Conservation (phyloP, 768 basidiomycete genomes). For the Russula lepida region DNA sequence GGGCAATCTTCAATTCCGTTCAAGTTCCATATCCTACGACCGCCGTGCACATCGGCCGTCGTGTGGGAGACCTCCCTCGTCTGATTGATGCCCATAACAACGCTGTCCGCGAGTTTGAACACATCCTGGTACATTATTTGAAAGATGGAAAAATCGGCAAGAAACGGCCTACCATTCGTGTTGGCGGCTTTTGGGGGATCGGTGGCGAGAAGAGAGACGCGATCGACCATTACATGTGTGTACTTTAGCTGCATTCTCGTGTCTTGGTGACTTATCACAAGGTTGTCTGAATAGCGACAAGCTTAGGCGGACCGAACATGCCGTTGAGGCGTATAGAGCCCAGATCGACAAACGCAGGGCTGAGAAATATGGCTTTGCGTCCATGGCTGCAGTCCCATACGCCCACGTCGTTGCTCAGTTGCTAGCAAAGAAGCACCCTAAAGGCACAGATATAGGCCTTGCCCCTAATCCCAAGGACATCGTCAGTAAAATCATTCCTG, state of each 20-base stretch:
- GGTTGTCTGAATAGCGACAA: constrained; percentile 30
- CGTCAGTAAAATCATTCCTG: constrained; percentile 33
- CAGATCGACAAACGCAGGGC: constrained; percentile 68
- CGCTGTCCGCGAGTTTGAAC: constrained; percentile 90
- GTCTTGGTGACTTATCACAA: background rate
- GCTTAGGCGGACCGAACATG: constrained; percentile 55
- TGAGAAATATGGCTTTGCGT: constrained; percentile 89
- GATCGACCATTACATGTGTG: constrained; percentile 88
- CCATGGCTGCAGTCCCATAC: constrained; percentile 81
- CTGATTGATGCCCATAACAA: constrained; percentile 88
- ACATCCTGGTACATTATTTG: constrained; percentile 81
- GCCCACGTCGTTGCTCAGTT: constrained; percentile 78
- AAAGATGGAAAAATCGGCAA: constrained; percentile 72
- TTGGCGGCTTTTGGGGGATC: constrained; percentile 74
- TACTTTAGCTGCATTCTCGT: constrained; percentile 1
- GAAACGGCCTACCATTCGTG: constrained; percentile 70
- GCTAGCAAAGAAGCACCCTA: constrained; percentile 58
- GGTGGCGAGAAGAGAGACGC: constrained; percentile 85
- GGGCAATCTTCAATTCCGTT: constrained; percentile 60
- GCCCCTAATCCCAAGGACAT: constrained; percentile 90
- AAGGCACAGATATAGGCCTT: constrained; percentile 59
- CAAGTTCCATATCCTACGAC: constrained; percentile 83
- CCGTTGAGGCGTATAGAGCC: constrained; percentile 63
- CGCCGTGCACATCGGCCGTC: constrained; percentile 80
- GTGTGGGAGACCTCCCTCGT: constrained; percentile 81